Evolutionary conservation across 805 yeast genomes (phyloP).

Genomic region (Pichia scutulata): DNA sequence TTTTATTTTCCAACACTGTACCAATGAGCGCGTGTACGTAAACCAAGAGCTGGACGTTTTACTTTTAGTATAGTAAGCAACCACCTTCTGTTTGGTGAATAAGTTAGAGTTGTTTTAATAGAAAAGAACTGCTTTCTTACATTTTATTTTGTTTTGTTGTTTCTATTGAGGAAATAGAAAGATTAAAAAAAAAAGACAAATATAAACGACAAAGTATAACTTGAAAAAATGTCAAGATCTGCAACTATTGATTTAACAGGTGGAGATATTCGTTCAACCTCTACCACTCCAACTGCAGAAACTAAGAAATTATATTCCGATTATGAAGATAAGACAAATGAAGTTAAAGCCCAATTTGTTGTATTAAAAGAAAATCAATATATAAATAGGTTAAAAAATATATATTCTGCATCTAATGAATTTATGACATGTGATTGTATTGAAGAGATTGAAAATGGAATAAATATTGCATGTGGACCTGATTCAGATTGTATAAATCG

Average conservation of each 20-base stretch:
- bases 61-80: not conserved
- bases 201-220: not conserved
- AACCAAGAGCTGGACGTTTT: not conserved
- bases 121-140: not conserved
- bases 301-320: constrained; percentile 27
- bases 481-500: constrained; percentile 88
- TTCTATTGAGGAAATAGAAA: not conserved
- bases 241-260: not conserved
- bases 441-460: constrained; percentile 36
- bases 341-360: constrained; percentile 55
- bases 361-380: constrained; percentile 56
- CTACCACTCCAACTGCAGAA: constrained; percentile 13
- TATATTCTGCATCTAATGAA: constrained; percentile 59
- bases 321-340: constrained; percentile 53
- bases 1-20: not conserved
- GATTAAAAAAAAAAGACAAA: not conserved
- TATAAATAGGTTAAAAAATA: constrained; percentile 52
- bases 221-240: constrained; percentile 1
- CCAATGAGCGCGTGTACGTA: constrained; percentile 2
- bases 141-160: not conserved
- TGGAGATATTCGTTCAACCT: constrained; percentile 9
- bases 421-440: constrained; percentile 87
- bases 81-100: not conserved
- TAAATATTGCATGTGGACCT: constrained; percentile 69
- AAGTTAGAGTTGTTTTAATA: not conserved